Evolutionary conservation across 257 asterid genomes (phyloP).

Genomic region (Solanum piurae): DNA sequence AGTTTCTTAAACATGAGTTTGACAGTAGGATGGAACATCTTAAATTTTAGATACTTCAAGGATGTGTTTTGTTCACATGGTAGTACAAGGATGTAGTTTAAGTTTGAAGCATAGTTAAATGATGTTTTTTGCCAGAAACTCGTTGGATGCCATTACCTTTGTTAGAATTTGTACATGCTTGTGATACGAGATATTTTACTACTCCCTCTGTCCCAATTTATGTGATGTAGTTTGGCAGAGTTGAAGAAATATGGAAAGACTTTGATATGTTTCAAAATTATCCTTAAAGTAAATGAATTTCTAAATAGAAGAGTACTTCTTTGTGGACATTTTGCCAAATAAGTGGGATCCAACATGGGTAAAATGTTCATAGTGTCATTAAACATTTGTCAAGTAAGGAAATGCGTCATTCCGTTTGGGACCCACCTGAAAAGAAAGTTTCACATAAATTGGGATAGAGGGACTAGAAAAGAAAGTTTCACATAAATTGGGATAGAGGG

Average conservation of each 20-base stretch:
- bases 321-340: background rate
- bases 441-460: background rate
- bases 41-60: background rate
- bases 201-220: background rate
- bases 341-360: background rate
- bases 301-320: background rate
- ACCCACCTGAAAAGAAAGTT: background rate
- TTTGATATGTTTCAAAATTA: background rate
- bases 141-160: background rate
- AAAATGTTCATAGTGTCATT: background rate
- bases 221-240: background rate
- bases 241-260: background rate
- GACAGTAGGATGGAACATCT: background rate
- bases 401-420: background rate
- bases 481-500: background rate
- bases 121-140: background rate
- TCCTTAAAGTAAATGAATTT: background rate
- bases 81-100: background rate
- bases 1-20: background rate
- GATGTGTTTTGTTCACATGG: background rate
- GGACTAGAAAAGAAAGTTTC: background rate
- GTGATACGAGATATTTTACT: background rate
- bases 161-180: background rate
- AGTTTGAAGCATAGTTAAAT: background rate
- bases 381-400: background rate